Base-by-base conservation (phyloP, 768 basidiomycete species). In the Leucocoprinus sp. region DNA sequence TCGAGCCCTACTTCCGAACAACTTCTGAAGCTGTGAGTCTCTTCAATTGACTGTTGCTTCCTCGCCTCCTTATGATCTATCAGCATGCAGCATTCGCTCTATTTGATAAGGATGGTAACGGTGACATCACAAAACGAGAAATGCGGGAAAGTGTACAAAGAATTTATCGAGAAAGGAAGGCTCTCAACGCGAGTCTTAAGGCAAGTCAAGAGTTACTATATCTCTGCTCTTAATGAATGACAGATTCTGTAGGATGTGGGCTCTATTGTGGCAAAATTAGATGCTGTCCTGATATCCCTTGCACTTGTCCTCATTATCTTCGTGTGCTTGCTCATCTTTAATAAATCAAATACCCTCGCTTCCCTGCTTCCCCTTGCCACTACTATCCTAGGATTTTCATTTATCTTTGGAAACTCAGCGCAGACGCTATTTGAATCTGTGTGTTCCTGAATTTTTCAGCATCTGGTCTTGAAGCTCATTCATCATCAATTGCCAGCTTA, bases 81-180 rank as follows among this genome's bases (percentile, higher is more conserved):
- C 55, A 84, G 78, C 75, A 82, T 46, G 75, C 73, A 21, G 82
- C 82, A 8, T 89, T 88, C 51, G 63, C 67, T 9, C 51, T 86
- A 5, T 88, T 88, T 50, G 86, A 89, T 57, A 83, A 80, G 57
- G 86, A 88, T 57, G 79, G 72, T n/a, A 90, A 90, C 55, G 87
- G 85, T 8, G 86, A 89, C 53, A 82, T 89, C 37, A 72, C 70
- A 2, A 87, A 80, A 57, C 69, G 65, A 15, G 87, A 90, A 61
- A 90, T 89, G 84, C 74, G 87, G 26, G 83, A 85, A 55, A 83
- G 82, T 1, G 86, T 90, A 5, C 82, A 84, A 51, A 67, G 84
- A 28, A 87, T 89, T 36, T 90, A 90, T 55, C 69, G 74, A 38
- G 86, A 90, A 58, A 74, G 86, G 14, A 88, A 84, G 56, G 69